Base-by-base conservation (phyloP, 2,329 filamentous ascomycete species). In the Colletotrichum higginsianum region DNA sequence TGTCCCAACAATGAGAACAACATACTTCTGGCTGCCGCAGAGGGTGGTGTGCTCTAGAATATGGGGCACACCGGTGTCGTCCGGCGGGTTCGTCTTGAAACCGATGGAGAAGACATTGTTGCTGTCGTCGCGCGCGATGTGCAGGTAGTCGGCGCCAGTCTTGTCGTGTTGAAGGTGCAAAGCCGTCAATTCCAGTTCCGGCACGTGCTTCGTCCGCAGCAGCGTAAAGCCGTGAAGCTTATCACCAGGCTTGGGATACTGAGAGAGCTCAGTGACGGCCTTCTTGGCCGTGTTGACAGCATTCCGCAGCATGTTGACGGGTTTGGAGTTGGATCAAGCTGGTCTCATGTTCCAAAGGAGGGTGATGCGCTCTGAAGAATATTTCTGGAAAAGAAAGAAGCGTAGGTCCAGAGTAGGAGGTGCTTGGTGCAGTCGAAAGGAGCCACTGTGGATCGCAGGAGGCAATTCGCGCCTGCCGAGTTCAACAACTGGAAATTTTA, bases 61-160 rank as follows among this genome's bases (percentile, higher is more conserved):
- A 83, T 99, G 96, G 21, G 96, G 96, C 53, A 99, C 91, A 61
- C 96, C 96, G 0, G 96, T 98, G 79, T 96, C 95, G 83, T 99
- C 95, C 11, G 95, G 95, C 21, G 96, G 96, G 80, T 98, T 98
- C 30, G 96, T 99, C 89, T 98, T 98, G 90, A 99, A 99, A 63
- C 95, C 96, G 78, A 99, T 97, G 47, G 95, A 97, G 84, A 99
- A 99, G 80, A 98, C 96, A 93, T 99, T 99, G 85, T 99, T 99
- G 86, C 92, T 93, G 80, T 99, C 96, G 69, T 98, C 95, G 76
- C 96, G 89, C 18, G 95, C 96, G 77, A 99, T 93, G 83, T 99
- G 96, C 57, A 99, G 88, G 80, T 98, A 98, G 76, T 99, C 94
- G 74, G 96, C 96, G 72, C 95, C 94, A 0, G 96, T 99, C 86